Base-by-base conservation (phyloP, 2,329 filamentous ascomycete species). In the Sporothrix variecibatus region DNA sequence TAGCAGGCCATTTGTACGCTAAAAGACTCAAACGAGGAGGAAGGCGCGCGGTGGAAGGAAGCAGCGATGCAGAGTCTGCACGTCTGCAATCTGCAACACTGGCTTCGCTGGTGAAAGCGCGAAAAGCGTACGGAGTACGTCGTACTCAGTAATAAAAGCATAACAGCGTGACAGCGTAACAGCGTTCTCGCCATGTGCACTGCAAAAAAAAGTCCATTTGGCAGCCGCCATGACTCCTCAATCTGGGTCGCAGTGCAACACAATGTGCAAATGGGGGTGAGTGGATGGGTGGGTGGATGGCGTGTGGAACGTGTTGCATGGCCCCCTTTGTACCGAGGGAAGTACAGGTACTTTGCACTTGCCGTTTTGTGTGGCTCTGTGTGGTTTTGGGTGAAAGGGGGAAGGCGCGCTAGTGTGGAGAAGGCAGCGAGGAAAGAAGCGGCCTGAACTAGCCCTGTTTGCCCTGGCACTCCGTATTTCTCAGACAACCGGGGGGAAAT, bases 301-400 rank as follows among this genome's bases (percentile, higher is more conserved):
- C 43, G n/a, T 69, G 49, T 53, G 58, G 69, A 74, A 73, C 67
- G 31, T 58, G 72, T 46, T 23, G 46, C 34, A 31, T 67, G 38
- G 67, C n/a, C 58, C 28, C 72, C 67, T 40, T 62, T 51, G 72
- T 71, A 73, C 67, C 56, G 34, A 15, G 7, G 3, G 31, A 62
- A 46, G 67, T 68, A 73, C 34, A 28, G 49, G 60, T 68, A 73
- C 62, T 28, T 69, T 4, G 60, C n/a, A 64, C 60, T 64, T 64
- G 60, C 34, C 17, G 15, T 23, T 23, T 38, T 34, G 26, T 9
- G 8, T 53, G 65, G 65, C 8, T 23, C n/a, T 51, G 40, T 68
- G 64, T 26, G 26, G 40, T 26, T n/a, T 15, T 40, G 4, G 38
- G 23, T 3, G 23, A 65, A 40, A 40, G 34, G 62, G 62, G 56